Conservation (phyloP, 2,329 filamentous ascomycete genomes). For the Hawksworthiomyces lignivorus region DNA sequence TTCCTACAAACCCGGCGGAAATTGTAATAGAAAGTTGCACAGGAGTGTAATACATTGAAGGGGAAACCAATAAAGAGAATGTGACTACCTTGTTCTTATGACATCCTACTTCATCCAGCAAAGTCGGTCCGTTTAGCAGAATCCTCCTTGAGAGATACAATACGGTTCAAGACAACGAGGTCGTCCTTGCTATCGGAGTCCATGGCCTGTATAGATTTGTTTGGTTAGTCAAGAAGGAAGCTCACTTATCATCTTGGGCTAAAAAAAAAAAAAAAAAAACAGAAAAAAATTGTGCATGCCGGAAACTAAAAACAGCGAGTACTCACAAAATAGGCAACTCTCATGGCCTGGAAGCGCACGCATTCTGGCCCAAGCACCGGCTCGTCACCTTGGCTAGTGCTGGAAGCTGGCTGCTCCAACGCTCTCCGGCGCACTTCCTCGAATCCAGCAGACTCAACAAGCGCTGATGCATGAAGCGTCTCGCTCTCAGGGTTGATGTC, state of each 20-base stretch:
- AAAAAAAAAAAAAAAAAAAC: too few relatives aligned
- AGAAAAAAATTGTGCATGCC: too few relatives aligned
- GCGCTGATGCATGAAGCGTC: slow-evolving; percentile 64
- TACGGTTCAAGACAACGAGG: too few relatives aligned
- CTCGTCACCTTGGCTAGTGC: slow-evolving; percentile 56
- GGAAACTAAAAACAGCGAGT: too few relatives aligned
- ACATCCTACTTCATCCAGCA: too few relatives aligned
- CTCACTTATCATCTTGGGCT: too few relatives aligned
- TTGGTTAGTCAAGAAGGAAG: background rate
- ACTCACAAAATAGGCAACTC: slow-evolving; percentile 73
- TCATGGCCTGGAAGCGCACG: slow-evolving; percentile 84
- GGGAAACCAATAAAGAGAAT: too few relatives aligned
- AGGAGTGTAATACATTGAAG: too few relatives aligned
- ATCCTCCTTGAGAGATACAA: background rate
- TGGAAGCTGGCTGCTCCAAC: slow-evolving; percentile 73
- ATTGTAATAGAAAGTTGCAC: too few relatives aligned
- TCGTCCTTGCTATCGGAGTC: too few relatives aligned
- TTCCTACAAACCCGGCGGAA: too few relatives aligned
- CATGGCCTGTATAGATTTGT: background rate
- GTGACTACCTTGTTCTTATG: too few relatives aligned
- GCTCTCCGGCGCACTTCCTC: slow-evolving; percentile 64
- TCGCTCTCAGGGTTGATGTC: slow-evolving; percentile 82
- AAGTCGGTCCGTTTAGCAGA: background rate
- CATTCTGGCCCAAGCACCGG: slow-evolving; percentile 59
- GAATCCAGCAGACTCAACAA: slow-evolving; percentile 79